Percentiles rank a stretch among this genome's conserved stretches.
These are phyloP conservation scores for Alternaria atra DNA, from an alignment of 2,329 filamentous ascomycete species.

Conservation along the genomic window DNA sequence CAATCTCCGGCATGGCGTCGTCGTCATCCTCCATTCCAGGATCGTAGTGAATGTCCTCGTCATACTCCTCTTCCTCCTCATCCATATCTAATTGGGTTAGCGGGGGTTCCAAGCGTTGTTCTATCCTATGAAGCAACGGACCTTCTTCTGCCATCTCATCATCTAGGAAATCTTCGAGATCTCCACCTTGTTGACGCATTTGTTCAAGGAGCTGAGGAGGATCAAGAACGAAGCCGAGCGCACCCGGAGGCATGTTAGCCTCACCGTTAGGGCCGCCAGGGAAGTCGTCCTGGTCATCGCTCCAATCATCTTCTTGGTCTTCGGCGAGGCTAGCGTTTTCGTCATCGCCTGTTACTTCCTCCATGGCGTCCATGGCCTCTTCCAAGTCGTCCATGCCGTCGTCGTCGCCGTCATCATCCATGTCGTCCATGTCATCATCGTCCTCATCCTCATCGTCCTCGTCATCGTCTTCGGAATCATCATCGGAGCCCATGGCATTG, in stretches of 20 bases:
- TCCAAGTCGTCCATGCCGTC: constrained; percentile 53
- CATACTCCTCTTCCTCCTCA: constrained; percentile 75
- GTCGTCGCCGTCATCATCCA: constrained; percentile 51
- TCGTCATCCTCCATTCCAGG: constrained; percentile 60
- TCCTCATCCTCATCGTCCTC: constrained; percentile 65
- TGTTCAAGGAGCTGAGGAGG: constrained; percentile 50
- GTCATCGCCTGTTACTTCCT: constrained; percentile 59
- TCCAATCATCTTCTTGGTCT: constrained; percentile 52
- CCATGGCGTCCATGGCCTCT: constrained; percentile 44
- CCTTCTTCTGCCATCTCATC: constrained; percentile 68
- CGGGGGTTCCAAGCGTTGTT: constrained; percentile 14
- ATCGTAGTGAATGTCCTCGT: constrained; percentile 69
- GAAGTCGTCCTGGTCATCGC: constrained; percentile 60
- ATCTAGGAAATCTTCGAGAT: constrained; percentile 63
- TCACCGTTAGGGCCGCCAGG: constrained; percentile 58
- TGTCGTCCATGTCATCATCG: constrained; percentile 54
- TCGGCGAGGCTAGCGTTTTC: constrained; percentile 57
- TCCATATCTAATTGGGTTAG: constrained; percentile 58
- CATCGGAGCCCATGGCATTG: constrained; percentile 65
- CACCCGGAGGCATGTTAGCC: constrained; percentile 60
- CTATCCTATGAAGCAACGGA: constrained; percentile 54
- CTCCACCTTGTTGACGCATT: constrained; percentile 53
- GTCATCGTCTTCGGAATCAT: constrained; percentile 64
- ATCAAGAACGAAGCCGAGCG: constrained; percentile 47
- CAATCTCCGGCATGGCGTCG: constrained; percentile 51